Conservation (phyloP, 2,329 filamentous ascomycete genomes). For the Neofusicoccum cordaticola region DNA sequence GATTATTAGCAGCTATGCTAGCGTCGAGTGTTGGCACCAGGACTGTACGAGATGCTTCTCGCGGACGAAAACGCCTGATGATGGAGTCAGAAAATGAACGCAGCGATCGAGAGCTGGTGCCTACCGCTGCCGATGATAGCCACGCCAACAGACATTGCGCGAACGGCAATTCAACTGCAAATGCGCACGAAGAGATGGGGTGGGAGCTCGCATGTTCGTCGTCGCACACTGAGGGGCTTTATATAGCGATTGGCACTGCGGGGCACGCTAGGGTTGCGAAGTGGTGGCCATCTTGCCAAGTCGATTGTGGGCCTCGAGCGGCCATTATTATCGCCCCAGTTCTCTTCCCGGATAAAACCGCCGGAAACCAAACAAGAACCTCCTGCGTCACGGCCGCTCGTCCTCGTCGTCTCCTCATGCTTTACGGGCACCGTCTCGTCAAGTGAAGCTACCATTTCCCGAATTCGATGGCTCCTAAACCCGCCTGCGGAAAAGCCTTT, state of each 20-base stretch:
- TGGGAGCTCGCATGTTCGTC: neutral
- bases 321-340: neutral
- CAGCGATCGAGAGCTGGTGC: neutral
- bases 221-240: neutral
- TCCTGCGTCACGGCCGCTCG: neutral
- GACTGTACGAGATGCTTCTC: constrained; percentile 54
- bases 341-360: neutral
- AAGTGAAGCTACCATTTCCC: no score
- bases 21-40: constrained; percentile 28
- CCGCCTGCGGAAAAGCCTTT: no score
- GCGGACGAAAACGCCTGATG: constrained; percentile 56
- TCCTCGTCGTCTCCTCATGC: no score
- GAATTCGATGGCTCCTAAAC: no score
- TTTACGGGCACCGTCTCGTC: no score
- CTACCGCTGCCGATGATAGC: constrained; percentile 60
- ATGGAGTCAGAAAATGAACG: neutral
- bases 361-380: neutral
- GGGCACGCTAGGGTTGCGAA: neutral
- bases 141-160: constrained; percentile 46
- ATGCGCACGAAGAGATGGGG: no score
- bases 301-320: neutral
- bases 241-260: neutral
- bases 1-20: neutral
- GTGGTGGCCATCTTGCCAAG: neutral
- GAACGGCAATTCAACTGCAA: no score